A percentile compares a stretch with the other conserved stretches of the same genome.
Conservation (phyloP, 2,329 filamentous ascomycete species). For the Microcyclospora pomicola region DNA sequence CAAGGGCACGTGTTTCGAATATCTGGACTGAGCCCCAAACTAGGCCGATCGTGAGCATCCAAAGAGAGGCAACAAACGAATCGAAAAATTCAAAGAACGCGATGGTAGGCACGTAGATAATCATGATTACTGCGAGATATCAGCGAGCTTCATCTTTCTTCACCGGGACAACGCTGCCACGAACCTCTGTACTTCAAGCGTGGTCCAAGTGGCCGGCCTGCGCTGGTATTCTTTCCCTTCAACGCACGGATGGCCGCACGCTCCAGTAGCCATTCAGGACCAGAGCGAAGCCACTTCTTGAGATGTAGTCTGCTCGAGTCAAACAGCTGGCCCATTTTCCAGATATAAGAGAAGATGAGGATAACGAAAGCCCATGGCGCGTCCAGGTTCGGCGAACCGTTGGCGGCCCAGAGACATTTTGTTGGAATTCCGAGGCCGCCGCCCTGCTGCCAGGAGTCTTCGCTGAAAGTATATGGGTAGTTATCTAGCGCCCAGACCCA, state of each 20-base stretch:
- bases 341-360: constrained; percentile 14
- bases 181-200: background rate
- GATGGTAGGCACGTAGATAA: background rate
- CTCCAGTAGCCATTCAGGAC: background rate
- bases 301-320: background rate
- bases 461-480: background rate
- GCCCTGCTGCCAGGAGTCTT: background rate
- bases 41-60: background rate
- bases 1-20: background rate
- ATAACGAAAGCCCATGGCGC: constrained; percentile 10
- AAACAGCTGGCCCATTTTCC: constrained; percentile 14
- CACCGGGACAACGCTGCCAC: background rate
- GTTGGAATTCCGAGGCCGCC: constrained; percentile 4
- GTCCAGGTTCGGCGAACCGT: constrained; percentile 12
- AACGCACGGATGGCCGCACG: background rate
- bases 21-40: constrained; percentile 1
- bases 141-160: background rate
- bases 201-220: background rate
- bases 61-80: constrained; percentile 1
- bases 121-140: background rate
- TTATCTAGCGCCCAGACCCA: constrained; percentile 5
- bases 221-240: no score
- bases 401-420: constrained; percentile 4
- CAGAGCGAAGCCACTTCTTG: background rate
- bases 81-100: background rate